Base-by-base conservation (phyloP, 768 basidiomycete species). In the Rhodotorula toruloides region DNA sequence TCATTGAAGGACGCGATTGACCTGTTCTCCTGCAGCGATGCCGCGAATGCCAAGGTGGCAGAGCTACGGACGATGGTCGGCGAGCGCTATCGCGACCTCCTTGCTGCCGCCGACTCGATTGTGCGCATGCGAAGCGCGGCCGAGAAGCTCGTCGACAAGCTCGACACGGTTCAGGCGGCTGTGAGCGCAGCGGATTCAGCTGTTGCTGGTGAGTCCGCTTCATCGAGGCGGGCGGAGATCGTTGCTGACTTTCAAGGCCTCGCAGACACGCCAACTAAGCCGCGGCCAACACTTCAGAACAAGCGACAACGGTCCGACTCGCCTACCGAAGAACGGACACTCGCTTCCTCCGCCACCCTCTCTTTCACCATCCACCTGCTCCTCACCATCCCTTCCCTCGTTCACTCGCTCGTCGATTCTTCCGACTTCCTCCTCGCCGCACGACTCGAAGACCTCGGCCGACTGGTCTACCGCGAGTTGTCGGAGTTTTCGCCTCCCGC, bases 61-160 rank as follows among this genome's bases (percentile, higher is more conserved):
- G 73, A 75, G 42, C 68, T 75, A 9, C 27, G 72, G 12, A 70
- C 73, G 2, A 75, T 75, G 74, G 74, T 75, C 46, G 74, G 74
- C 31, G 74, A 75, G 60, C 72, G 74, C 16, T 75, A 75, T 40
- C 67, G 74, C n/a, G 74, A 75, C 54, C 54, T 75, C 10, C 61
- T 75, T 17, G 62, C 73, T 7, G 74, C 74, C 0, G 74, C 74
- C 12, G 73, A 74, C 61, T 71, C 72, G 44, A 75, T 75, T 49
- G 70, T 75, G 9, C 72, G 74, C 43, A 75, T 75, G 74, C 54
- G 72, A 0, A 47, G 40, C 4, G 65, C 71, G 1, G 54, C 65
- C 2, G 62, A 61, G 32, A 63, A 64, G 37, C 65, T 72, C 16
- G 59, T 67, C 7, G 67, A 65, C 50, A 49, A 49, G 11, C 37